Evolutionary conservation across 1,284 basidiomycete genomes (phyloP).

Genomic region (Vanrija pseudolonga): DNA sequence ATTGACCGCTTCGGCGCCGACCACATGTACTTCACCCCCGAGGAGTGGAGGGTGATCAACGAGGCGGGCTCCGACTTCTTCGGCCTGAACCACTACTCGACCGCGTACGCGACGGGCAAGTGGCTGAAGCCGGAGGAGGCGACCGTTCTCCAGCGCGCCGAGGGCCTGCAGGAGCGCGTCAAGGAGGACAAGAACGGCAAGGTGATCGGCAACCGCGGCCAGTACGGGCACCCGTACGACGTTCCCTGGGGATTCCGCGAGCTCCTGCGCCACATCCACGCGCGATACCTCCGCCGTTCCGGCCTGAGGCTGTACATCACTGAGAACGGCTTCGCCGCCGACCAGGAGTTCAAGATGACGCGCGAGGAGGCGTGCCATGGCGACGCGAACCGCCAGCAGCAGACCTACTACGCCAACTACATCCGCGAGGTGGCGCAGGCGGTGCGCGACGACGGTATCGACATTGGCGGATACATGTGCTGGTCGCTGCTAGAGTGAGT

Average conservation of each 20-base stretch:
- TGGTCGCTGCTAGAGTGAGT: slow-evolving; percentile 38
- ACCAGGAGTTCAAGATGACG: slow-evolving; percentile 3
- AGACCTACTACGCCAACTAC: slow-evolving; percentile 28
- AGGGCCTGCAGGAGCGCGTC: slow-evolving; percentile 13
- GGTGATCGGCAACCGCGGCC: slow-evolving; percentile 23
- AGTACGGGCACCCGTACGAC: slow-evolving; percentile 29
- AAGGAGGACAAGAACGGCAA: slow-evolving; percentile 22
- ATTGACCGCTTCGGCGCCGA: slow-evolving; percentile 6
- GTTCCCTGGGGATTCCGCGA: slow-evolving; percentile 18
- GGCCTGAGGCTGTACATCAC: slow-evolving; percentile 23
- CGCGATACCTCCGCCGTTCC: neutral
- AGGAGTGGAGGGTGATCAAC: slow-evolving; percentile 18
- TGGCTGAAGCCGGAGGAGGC: too few relatives aligned
- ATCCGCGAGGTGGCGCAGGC: slow-evolving; percentile 23
- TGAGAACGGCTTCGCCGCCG: slow-evolving; percentile 6
- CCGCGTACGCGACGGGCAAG: slow-evolving; percentile 20
- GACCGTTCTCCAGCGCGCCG: too few relatives aligned
- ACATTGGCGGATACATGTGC: slow-evolving; percentile 27
- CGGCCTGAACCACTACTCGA: slow-evolving; percentile 29
- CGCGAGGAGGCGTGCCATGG: slow-evolving; percentile 16
- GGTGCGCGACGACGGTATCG: slow-evolving; percentile 24
- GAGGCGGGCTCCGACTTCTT: slow-evolving; percentile 21
- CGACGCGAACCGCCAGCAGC: slow-evolving; percentile 16
- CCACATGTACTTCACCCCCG: slow-evolving; percentile 8
- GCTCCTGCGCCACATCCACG: slow-evolving; percentile 13